Percentiles rank a stretch among this genome's conserved stretches.
phyloP scores from a whole-genome alignment of 805 yeast genomes.

The Phaffomyces thermotolerans region DNA sequence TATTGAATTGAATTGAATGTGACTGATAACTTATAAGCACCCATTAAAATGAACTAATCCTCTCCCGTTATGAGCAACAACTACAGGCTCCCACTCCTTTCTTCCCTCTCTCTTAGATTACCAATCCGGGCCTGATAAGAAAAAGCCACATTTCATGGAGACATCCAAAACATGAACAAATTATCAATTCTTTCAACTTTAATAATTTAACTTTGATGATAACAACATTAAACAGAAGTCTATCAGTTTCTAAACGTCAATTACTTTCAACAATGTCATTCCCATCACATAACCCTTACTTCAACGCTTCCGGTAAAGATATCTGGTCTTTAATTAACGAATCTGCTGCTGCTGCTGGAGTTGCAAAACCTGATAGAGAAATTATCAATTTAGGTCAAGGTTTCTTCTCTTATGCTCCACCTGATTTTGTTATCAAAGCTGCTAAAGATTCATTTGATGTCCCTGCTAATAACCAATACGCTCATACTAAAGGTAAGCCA shows the following conservation, averaged over 20 bases:
- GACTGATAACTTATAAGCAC: no score
- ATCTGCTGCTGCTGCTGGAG: constrained; percentile 82
- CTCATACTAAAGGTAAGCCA: constrained; percentile 86
- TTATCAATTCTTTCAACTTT: no score
- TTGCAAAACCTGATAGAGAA: constrained; percentile 60
- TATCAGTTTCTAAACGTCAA: not conserved
- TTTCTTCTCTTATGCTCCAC: constrained; percentile 93
- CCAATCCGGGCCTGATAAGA: no score
- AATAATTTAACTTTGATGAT: no score
- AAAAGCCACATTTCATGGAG: no score
- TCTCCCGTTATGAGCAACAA: no score
- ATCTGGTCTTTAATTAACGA: constrained; percentile 95
- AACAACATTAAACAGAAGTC: no score
- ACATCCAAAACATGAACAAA: no score
- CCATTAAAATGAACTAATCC: no score
- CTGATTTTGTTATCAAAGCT: constrained; percentile 82
- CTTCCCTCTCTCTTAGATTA: no score
- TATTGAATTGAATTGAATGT: no score
- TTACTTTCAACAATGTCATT: constrained; percentile 13
- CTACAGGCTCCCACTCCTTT: no score
- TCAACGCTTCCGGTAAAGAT: constrained; percentile 70
- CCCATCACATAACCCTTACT: constrained; percentile 57
- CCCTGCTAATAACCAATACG: constrained; percentile 83
- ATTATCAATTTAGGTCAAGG: constrained; percentile 94
- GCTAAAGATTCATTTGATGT: constrained; percentile 66